phyloP scores from a whole-genome alignment of 257 asterid genomes.

The Nyctanthes arbortristis region DNA sequence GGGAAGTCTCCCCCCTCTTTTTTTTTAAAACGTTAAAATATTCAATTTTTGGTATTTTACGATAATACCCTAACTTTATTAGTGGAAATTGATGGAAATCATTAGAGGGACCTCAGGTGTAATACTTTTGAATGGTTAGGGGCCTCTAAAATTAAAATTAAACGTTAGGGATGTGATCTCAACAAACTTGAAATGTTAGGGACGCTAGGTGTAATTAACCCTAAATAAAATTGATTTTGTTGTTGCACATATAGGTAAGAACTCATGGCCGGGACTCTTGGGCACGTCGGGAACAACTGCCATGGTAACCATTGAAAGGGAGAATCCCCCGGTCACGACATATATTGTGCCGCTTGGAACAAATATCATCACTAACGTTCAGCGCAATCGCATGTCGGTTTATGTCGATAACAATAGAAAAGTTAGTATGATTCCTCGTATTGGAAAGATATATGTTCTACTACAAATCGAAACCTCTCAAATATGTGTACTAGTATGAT shows the following conservation, averaged over 20 bases:
- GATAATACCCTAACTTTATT: no score
- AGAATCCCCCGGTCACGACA: slow-evolving; percentile 21
- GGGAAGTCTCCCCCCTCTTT: no score
- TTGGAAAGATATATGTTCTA: slow-evolving; percentile 15
- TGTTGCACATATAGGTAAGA: slow-evolving; percentile 20
- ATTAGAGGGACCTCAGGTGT: no score
- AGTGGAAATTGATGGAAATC: no score
- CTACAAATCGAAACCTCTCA: not conserved
- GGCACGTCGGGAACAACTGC: slow-evolving; percentile 20
- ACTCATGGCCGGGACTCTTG: slow-evolving; percentile 28
- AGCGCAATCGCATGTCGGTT: slow-evolving; percentile 22
- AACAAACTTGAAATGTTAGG: no score
- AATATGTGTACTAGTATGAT: not conserved
- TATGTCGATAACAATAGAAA: not conserved
- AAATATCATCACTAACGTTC: slow-evolving; percentile 1
- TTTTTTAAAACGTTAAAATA: no score
- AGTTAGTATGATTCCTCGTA: slow-evolving; percentile 9
- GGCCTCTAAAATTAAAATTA: no score
- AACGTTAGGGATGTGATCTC: no score
- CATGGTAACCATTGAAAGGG: slow-evolving; percentile 3
- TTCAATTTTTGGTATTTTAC: no score
- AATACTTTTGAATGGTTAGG: no score
- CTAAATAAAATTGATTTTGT: not conserved
- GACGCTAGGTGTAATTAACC: no score
- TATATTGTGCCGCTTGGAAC: slow-evolving; percentile 7